Percentiles rank a stretch among this genome's conserved stretches.
These are phyloP conservation scores for Claviceps fusiformis DNA, from an alignment of 2,329 filamentous ascomycete genomes.

Conservation along the genomic window DNA sequence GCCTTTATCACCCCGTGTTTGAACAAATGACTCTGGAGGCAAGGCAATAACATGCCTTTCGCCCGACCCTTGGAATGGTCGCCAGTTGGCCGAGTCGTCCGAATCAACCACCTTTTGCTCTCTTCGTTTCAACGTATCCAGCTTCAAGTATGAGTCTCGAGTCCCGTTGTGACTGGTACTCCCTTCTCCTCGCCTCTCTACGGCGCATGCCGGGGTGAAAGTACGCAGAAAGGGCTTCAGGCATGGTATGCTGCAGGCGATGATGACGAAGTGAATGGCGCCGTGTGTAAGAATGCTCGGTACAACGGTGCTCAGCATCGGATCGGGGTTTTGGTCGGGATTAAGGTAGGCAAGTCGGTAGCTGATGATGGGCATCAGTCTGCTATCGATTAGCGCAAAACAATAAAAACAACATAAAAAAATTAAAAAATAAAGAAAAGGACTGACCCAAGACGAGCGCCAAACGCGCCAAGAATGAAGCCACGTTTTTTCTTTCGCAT, in stretches of 20 bases:
- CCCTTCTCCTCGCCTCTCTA: neutral
- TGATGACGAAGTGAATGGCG: constrained; percentile 5
- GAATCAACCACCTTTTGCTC: neutral
- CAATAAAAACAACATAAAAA: neutral
- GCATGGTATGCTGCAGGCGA: constrained; percentile 4
- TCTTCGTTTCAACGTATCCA: constrained; percentile 3
- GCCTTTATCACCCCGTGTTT: neutral
- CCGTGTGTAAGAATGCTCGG: constrained; percentile 4
- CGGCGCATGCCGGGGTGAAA: constrained; percentile 1
- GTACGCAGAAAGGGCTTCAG: constrained; percentile 6
- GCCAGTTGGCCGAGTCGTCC: constrained; percentile 3
- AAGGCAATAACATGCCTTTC: neutral
- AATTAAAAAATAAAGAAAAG: neutral
- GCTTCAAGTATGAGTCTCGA: constrained; percentile 1
- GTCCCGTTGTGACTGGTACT: neutral
- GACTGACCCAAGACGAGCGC: constrained; percentile 3
- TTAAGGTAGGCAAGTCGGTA: constrained; percentile 3
- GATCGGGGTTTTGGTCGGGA: neutral
- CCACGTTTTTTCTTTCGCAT: constrained; percentile 1
- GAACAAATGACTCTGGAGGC: neutral
- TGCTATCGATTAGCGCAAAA: neutral
- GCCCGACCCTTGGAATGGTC: constrained; percentile 1
- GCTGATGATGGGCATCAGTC: constrained; percentile 1
- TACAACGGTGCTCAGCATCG: constrained; percentile 1
- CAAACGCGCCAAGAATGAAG: constrained; percentile 5